Evolutionary conservation across 2,329 filamentous ascomycete genomes (phyloP), one percentile per base, ranked within the genome.

Genomic region (Elsinoe fawcettii): DNA sequence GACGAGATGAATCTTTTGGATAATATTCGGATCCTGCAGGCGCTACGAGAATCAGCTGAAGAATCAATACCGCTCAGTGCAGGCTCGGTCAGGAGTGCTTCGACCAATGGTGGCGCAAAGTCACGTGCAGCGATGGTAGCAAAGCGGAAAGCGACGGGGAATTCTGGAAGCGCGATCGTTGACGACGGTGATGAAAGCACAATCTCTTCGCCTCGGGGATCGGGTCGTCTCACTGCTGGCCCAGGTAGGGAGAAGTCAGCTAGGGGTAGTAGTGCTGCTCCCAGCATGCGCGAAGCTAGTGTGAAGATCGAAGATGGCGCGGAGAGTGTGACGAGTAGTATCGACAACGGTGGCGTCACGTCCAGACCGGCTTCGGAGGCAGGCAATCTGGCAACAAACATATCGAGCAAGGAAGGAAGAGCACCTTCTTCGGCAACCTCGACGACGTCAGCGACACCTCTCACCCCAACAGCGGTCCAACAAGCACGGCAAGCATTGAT

Each of bases 231-330:
- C 36, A 12, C 44, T 53, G 27, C 57, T 43, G 41, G 58, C 43
- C 47, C 63, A 51, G 57, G 60, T 57, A 73, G 75, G 63, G 67
- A 70, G 43, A 70, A 71, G 46, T 64, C 65, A 1, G 69, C 68
- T 8, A 65, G 70, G 25, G 67, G 67, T 16, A 73, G 73, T 49
- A 75, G 72, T 41, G 74, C 78, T 8, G 54, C 54, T 32, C 72
- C 74, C 12, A 71, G 71, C 53, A 73, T 67, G 12, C 68, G 76
- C 34, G 76, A 79, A 61, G 66, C 74, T n/a, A 75, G 72, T 49
- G 76, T 78, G n/a, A 79, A 79, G 62, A 69, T 72, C 49, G 76
- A 78, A 62, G 75, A 78, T 55, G 70, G 70, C 30, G 70, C 68
- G 12, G 74, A 75, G 43, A 72, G 68, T 41, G 73, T 75, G 25